Base-by-base conservation (phyloP, 1,284 basidiomycete genomes). In the Leccinum insolens region DNA sequence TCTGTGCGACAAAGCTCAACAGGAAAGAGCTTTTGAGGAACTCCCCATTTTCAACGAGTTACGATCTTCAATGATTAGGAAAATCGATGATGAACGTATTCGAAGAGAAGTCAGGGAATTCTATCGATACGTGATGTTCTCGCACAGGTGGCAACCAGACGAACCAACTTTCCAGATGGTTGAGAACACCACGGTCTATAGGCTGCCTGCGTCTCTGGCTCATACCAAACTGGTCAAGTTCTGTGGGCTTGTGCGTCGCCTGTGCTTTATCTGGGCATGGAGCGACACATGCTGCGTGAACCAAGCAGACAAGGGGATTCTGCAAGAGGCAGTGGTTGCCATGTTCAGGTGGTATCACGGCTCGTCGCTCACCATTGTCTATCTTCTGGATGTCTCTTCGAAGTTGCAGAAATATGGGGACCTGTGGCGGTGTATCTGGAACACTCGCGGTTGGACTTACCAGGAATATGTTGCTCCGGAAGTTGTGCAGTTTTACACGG, bases 61-160 rank as follows among this genome's bases (percentile, higher is more conserved):
- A 8, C 55, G 52, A 7, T 65, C 31, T 22, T 66, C 65, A 0
- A 66, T 66, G 65, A 65, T 34, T 7, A 59, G 20, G 63, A 22
- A 52, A 12, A 52, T 52, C 7, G 49, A 52, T 20, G 62, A 5
- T 15, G 34, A 22, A 20, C 60, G 60, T 11, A 63, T 65, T 1
- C 20, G 20, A 12, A 63, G 22, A 8, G 60, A 22, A 28, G 59
- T 65, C 3, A 15, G n/a, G 17, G 5, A 2, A 8, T 59, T 39
- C 31, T 66, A 59, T 17, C 63, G 14, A 39, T 66, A 66, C 3
- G 63, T 61, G 7, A 44, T 61, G 61, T 41, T 61, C 12, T 61
- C 61, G 22, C 61, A 61, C 8, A 41, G 37, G 7, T 25, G 64
- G 55, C 41, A 59, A 28, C 59, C 22, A 2, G 4, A 28, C 4